Base-by-base conservation (phyloP, 352 stramenopile species). In the Pythium volutum region DNA sequence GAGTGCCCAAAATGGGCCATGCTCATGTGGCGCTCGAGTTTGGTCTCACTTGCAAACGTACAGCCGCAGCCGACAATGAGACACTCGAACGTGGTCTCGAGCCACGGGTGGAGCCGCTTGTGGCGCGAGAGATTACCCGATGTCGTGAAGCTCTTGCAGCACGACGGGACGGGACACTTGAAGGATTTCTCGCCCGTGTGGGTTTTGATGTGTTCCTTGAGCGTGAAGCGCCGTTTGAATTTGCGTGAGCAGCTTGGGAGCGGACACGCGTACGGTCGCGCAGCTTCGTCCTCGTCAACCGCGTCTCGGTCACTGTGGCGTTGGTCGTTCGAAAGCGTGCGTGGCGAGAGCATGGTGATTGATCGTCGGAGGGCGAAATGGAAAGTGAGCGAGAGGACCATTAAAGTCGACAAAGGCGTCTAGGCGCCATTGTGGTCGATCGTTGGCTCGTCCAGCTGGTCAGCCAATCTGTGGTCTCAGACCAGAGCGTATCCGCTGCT, bases 121-220 rank as follows among this genome's bases (percentile, higher is more conserved):
- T 89, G 79, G 38, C 81, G 75, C n/a, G 81, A 69, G 31, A 89
- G 59, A 53, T 89, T 91, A 15, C 82, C 79, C 0, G 79, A 87
- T 15, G 79, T 89, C 58, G 70, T 88, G 34, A 91, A 92, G 6
- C 72, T 70, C 70, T 87, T 87, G 52, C 65, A 57, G 55, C 80
- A 92, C 33, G 59, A 59, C 10, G 47, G 43, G 20, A 79, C 64
- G 20, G 79, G 68, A n/a, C 58, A 65, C 4, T 39, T 47, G 25
- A 50, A 64, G 3, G 77, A 76, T 59, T 89, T 79, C 26, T 43
- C 9, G 7, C 83, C 83, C 50, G 81, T 91, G 70, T 92, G 83
- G 36, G 79, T 91, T 72, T 89, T 89, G 56, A 87, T 72, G 64
- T 93, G 83, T 48, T 89, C 79, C 46, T 81, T 83, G 51, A 88